A percentile compares a stretch with the other conserved stretches of the same genome.
Evolutionary conservation across 768 basidiomycete species (phyloP).

Genomic region (Cystobasidiopsis lactophilus): DNA sequence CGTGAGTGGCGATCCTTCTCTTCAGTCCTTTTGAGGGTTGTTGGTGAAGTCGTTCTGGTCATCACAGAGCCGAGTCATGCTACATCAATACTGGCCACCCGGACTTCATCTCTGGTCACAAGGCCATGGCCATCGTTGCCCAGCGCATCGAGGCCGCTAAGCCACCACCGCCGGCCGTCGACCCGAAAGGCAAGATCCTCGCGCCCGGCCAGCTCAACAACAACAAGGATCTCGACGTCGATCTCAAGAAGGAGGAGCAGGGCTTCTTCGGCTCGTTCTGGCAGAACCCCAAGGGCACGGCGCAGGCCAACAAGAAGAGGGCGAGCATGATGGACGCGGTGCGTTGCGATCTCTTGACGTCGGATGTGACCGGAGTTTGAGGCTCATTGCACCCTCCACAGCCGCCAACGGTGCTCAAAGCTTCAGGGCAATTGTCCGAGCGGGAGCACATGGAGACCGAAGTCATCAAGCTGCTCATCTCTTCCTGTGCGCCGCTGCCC

Average conservation of each 20-base stretch:
- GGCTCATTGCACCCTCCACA: constrained; percentile 19
- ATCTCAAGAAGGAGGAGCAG: constrained; percentile 63
- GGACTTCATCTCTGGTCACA: constrained; percentile 92
- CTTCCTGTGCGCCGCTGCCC: constrained; percentile 30
- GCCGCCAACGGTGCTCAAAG: constrained; percentile 69
- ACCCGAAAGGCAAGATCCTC: constrained; percentile 49
- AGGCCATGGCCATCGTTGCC: constrained; percentile 78
- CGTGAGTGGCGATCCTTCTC: constrained; percentile 32
- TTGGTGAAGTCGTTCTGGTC: not conserved
- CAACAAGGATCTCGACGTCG: constrained; percentile 80
- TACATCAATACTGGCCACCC: constrained; percentile 99
- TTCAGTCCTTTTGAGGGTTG: not conserved
- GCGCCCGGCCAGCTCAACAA: constrained; percentile 54
- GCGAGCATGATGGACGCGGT: constrained; percentile 41
- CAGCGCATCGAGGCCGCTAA: constrained; percentile 48
- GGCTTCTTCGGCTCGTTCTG: constrained; percentile 96
- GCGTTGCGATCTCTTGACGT: constrained; percentile 10
- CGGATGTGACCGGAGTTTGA: not conserved
- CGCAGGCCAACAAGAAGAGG: constrained; percentile 21
- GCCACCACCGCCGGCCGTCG: constrained; percentile 37
- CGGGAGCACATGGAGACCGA: constrained; percentile 96
- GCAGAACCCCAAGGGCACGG: constrained; percentile 28
- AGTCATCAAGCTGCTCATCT: constrained; percentile 93
- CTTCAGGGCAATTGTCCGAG: constrained; percentile 73
- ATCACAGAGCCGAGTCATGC: constrained; percentile 89